These are phyloP conservation scores for Venturia pyrina DNA, from an alignment of 2,329 filamentous ascomycete species.

Conservation along the genomic window DNA sequence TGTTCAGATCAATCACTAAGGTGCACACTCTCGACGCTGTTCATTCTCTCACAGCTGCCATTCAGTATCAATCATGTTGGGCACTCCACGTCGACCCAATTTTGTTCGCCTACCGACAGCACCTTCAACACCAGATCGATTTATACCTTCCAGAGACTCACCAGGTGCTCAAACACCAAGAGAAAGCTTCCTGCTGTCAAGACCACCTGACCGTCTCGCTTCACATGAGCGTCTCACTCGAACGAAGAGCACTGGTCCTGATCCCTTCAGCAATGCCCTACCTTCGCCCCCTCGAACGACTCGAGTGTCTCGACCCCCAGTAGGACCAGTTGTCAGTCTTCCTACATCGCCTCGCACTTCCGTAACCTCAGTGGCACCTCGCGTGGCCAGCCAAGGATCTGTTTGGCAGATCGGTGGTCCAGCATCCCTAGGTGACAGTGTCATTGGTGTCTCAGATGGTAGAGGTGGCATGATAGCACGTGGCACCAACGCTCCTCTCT, in stretches of 20 bases:
- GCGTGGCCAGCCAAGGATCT: conserved; percentile 53
- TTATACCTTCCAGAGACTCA: conserved; percentile 39
- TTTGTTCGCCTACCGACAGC: neutral
- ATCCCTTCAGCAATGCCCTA: conserved; percentile 43
- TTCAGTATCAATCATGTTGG: neutral
- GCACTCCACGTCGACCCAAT: neutral
- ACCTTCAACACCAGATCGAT: conserved; percentile 43
- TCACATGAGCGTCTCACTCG: conserved; percentile 37
- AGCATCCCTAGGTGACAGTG: conserved; percentile 40
- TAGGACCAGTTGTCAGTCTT: conserved; percentile 1
- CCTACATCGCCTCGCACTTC: conserved; percentile 34
- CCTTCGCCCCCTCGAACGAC: conserved; percentile 17
- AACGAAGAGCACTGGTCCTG: conserved; percentile 31
- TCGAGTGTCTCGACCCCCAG: neutral
- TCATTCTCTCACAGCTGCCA: conserved; percentile 5
- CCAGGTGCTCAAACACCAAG: conserved; percentile 27
- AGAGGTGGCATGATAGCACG: conserved; percentile 55
- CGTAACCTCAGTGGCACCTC: conserved; percentile 22
- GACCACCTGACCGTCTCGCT: conserved; percentile 35
- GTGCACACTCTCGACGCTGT: neutral
- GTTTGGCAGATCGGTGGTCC: conserved; percentile 67
- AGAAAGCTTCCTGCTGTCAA: conserved; percentile 44
- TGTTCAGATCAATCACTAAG: neutral
- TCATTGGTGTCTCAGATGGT: conserved; percentile 47
- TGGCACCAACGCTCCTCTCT: conserved; percentile 60